phyloP scores from a whole-genome alignment of 805 yeast species.

The Hanseniaspora lindneri region DNA sequence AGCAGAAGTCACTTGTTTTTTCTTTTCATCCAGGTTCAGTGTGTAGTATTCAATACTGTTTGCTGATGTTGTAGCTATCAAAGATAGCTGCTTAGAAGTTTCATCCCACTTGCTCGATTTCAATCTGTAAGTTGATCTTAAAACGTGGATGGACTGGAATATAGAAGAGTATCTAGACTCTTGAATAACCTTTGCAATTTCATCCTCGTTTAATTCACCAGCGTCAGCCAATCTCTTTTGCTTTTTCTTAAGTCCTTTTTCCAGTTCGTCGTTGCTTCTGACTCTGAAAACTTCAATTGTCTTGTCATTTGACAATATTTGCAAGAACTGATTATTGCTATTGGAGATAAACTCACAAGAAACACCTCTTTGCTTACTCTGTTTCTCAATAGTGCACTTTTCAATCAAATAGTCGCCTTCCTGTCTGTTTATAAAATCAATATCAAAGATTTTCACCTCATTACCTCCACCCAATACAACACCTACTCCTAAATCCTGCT shows the following conservation, averaged over 20 bases:
- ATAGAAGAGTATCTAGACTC: slow-evolving; percentile 43
- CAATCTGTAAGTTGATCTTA: slow-evolving; percentile 55
- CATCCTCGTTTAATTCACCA: slow-evolving; percentile 45
- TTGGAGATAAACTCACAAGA: slow-evolving; percentile 39
- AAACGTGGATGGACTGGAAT: slow-evolving; percentile 54
- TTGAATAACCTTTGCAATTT: slow-evolving; percentile 40
- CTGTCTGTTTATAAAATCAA: slow-evolving; percentile 40
- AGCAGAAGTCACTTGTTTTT: slow-evolving; percentile 26
- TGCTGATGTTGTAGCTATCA: slow-evolving; percentile 55
- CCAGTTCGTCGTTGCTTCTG: slow-evolving; percentile 63
- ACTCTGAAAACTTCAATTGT: slow-evolving; percentile 69
- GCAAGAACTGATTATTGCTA: slow-evolving; percentile 36
- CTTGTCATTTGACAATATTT: slow-evolving; percentile 67
- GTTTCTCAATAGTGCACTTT: slow-evolving; percentile 60
- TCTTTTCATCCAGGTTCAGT: slow-evolving; percentile 48
- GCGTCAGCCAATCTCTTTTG: slow-evolving; percentile 66
- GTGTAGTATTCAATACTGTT: slow-evolving; percentile 65
- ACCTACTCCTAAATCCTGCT: slow-evolving; percentile 30
- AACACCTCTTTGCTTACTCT: slow-evolving; percentile 59
- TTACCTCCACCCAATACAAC: slow-evolving; percentile 72
- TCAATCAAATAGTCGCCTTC: slow-evolving; percentile 46
- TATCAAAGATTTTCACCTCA: slow-evolving; percentile 70
- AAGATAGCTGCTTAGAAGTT: slow-evolving; percentile 38
- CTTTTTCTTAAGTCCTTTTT: slow-evolving; percentile 65
- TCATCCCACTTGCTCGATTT: slow-evolving; percentile 56